Conservation (phyloP, 345 rosid species). For the Kandelia obovata region DNA sequence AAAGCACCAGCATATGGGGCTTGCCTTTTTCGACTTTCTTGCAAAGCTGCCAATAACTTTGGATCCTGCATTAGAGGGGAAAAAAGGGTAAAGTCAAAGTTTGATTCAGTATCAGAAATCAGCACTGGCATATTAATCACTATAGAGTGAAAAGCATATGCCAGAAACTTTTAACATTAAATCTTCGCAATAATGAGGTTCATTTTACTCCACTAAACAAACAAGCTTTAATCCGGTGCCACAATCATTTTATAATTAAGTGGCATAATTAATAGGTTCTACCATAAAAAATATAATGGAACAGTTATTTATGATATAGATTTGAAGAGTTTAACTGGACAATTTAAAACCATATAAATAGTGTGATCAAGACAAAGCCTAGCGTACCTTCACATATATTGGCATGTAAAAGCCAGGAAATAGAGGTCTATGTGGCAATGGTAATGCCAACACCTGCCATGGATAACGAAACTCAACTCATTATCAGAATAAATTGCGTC, state of each 20-base stretch:
- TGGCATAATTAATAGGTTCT: background rate
- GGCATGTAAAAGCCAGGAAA: conserved; percentile 99
- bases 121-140: background rate
- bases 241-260: background rate
- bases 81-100: background rate
- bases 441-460: conserved; percentile 85
- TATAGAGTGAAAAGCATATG: background rate
- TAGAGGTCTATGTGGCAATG: conserved; percentile 86
- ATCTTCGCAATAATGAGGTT: background rate
- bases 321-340: background rate
- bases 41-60: conserved; percentile 87
- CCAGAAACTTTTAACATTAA: background rate
- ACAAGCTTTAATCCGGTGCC: background rate
- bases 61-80: conserved; percentile 55
- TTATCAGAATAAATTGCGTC: background rate
- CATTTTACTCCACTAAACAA: background rate
- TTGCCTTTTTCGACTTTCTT: conserved; percentile 83
- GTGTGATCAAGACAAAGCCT: background rate
- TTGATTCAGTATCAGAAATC: background rate
- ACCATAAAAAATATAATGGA: no score
- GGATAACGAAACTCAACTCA: conserved; percentile 15
- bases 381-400: conserved; percentile 82
- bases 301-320: no score
- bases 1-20: conserved; percentile 99
- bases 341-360: no score